phyloP scores from a whole-genome alignment of 108 stramenopile species.

The Nitzschia sp. region DNA sequence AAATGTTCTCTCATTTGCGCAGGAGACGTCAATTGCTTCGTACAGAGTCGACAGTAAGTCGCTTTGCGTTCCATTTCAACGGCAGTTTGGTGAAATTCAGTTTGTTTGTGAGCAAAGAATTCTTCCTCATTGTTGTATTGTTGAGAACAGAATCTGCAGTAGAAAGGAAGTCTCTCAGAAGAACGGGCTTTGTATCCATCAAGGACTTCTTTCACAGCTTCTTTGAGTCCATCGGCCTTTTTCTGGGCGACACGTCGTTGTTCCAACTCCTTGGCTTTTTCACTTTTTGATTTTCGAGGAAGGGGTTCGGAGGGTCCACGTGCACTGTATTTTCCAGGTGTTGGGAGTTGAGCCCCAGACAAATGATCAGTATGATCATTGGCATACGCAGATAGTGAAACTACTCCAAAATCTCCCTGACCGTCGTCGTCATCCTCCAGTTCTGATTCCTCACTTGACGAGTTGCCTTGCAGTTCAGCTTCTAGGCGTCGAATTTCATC shows the following conservation, averaged over 20 bases:
- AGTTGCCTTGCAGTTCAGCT: conserved; percentile 58
- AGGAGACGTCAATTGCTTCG: conserved; percentile 86
- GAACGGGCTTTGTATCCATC: conserved; percentile 72
- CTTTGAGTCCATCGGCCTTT: conserved; percentile 52
- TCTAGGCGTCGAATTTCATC: conserved; percentile 78
- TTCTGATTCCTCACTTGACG: conserved; percentile 24
- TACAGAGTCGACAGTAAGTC: conserved; percentile 80
- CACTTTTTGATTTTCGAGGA: conserved; percentile 28
- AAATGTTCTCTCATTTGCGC: conserved; percentile 87
- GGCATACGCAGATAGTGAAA: conserved; percentile 62
- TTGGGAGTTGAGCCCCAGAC: conserved; percentile 49
- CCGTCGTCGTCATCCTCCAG: conserved; percentile 14
- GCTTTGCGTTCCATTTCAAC: conserved; percentile 70
- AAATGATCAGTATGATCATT: conserved; percentile 66
- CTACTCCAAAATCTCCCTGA: conserved; percentile 30
- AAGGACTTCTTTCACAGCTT: conserved; percentile 79
- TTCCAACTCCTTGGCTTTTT: conserved; percentile 5
- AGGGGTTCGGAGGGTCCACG: background rate
- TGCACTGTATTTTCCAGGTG: conserved; percentile 24
- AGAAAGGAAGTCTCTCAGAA: conserved; percentile 78
- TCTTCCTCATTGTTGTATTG: conserved; percentile 63
- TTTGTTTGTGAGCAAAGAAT: conserved; percentile 62
- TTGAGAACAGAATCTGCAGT: conserved; percentile 83
- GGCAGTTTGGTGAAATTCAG: conserved; percentile 75
- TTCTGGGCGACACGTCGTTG: conserved; percentile 12